Conservation (phyloP, 768 basidiomycete genomes). For the Symmetrospora coprosmae region DNA sequence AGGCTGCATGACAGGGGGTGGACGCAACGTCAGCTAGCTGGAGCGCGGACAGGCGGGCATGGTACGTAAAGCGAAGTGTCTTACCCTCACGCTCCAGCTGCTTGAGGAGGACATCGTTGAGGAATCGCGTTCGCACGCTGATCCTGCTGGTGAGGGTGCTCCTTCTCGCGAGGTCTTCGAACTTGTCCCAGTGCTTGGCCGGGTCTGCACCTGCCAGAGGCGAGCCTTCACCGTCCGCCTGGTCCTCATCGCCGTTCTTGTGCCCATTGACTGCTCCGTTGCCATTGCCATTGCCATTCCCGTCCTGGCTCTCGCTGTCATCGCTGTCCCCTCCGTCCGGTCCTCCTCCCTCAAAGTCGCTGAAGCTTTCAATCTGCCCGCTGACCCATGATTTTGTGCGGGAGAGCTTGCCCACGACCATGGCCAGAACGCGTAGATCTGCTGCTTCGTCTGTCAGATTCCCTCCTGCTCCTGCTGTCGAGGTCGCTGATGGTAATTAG, state of each 20-base stretch:
- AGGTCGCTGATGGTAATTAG: too few relatives aligned
- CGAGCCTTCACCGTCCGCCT: too few relatives aligned
- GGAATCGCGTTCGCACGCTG: slow-evolving; percentile 47
- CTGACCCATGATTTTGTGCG: slow-evolving; percentile 1
- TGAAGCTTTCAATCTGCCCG: slow-evolving; percentile 4
- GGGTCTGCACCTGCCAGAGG: slow-evolving; percentile 5
- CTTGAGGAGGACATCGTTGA: slow-evolving; percentile 40
- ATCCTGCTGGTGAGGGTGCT: slow-evolving; percentile 46
- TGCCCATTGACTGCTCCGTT: not conserved
- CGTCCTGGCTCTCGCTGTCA: not conserved
- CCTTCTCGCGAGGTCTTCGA: slow-evolving; percentile 41
- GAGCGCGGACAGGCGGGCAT: not conserved
- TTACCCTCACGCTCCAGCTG: slow-evolving; percentile 7
- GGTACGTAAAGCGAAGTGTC: not conserved
- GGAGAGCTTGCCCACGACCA: not conserved
- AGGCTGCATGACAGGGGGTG: slow-evolving; percentile 40
- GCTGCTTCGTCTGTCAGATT: too few relatives aligned
- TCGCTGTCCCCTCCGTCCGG: not conserved
- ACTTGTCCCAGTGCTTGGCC: slow-evolving; percentile 20
- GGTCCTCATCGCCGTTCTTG: not conserved
- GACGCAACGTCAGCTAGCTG: not conserved
- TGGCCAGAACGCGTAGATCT: not conserved
- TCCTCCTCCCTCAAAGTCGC: not conserved
- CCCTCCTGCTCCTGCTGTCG: too few relatives aligned
- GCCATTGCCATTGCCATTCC: too few relatives aligned